Conservation (phyloP, 352 stramenopile species). For the Globisporangium paddicum region DNA sequence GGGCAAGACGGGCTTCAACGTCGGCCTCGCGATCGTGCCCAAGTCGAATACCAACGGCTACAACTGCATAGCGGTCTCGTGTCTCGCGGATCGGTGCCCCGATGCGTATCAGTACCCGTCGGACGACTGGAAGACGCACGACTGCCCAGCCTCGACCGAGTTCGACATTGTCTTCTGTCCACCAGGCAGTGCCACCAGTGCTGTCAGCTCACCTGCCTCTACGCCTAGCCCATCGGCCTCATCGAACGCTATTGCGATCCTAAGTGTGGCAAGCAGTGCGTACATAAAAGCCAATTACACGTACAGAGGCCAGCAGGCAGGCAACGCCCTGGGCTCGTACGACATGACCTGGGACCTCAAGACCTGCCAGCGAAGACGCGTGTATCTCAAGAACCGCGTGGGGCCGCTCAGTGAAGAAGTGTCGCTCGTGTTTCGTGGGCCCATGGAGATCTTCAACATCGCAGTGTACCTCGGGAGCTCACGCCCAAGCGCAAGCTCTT, state of each 20-base stretch:
- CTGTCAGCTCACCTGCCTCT: not conserved
- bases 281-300: conserved; percentile 10
- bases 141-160: conserved; percentile 11
- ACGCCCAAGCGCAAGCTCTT: conserved; percentile 18
- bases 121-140: conserved; percentile 23
- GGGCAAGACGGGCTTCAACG: conserved; percentile 35
- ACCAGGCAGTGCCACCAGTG: not conserved
- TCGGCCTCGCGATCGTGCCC: conserved; percentile 26
- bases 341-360: conserved; percentile 11
- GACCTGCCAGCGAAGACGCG: conserved; percentile 7
- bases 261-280: conserved; percentile 2
- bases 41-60: conserved; percentile 15
- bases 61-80: conserved; percentile 31
- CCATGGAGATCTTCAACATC: conserved; percentile 58
- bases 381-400: conserved; percentile 10
- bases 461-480: conserved; percentile 33
- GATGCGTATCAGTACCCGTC: conserved; percentile 23
- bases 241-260: not conserved
- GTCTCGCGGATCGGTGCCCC: conserved; percentile 16
- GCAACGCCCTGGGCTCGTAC: conserved; percentile 13
- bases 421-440: conserved; percentile 59
- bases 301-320: conserved; percentile 9
- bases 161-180: conserved; percentile 31
- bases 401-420: conserved; percentile 58
- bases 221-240: not conserved